Conservation (phyloP, 352 stramenopile genomes). For the Pythium insidiosum region DNA sequence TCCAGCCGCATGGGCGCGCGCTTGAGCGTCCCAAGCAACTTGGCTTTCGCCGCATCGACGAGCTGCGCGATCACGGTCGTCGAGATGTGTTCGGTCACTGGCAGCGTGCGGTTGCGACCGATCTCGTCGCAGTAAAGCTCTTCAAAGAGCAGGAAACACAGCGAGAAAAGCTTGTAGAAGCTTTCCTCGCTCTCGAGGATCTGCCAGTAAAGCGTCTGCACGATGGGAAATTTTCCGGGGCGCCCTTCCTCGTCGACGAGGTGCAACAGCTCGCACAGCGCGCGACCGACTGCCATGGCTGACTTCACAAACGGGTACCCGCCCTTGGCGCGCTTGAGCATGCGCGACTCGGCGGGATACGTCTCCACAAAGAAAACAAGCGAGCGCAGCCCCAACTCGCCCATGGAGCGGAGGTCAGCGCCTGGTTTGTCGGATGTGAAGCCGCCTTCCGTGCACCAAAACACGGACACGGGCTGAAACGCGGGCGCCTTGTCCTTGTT, state of each 20-base stretch:
- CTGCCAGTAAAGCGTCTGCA: conserved; percentile 52
- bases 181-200: conserved; percentile 35
- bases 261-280: conserved; percentile 35
- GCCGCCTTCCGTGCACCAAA: conserved; percentile 34
- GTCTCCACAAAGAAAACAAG: conserved; percentile 64
- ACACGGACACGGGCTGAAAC: conserved; percentile 32
- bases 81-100: conserved; percentile 8
- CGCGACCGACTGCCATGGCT: conserved; percentile 35
- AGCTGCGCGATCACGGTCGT: conserved; percentile 32
- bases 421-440: conserved; percentile 46
- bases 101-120: conserved; percentile 21
- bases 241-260: conserved; percentile 34
- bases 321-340: conserved; percentile 50
- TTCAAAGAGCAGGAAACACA: conserved; percentile 59
- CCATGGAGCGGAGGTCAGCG: conserved; percentile 42
- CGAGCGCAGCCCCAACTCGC: conserved; percentile 49
- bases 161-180: conserved; percentile 52
- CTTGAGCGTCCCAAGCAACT: conserved; percentile 27
- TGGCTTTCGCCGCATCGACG: conserved; percentile 29
- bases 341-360: conserved; percentile 40
- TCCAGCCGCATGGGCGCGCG: conserved; percentile 32
- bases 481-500: conserved; percentile 17
- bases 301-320: conserved; percentile 64
- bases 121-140: conserved; percentile 58
- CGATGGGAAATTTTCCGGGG: conserved; percentile 38